phyloP scores from a whole-genome alignment of 768 basidiomycete species.

The Tulasnella sp. region DNA sequence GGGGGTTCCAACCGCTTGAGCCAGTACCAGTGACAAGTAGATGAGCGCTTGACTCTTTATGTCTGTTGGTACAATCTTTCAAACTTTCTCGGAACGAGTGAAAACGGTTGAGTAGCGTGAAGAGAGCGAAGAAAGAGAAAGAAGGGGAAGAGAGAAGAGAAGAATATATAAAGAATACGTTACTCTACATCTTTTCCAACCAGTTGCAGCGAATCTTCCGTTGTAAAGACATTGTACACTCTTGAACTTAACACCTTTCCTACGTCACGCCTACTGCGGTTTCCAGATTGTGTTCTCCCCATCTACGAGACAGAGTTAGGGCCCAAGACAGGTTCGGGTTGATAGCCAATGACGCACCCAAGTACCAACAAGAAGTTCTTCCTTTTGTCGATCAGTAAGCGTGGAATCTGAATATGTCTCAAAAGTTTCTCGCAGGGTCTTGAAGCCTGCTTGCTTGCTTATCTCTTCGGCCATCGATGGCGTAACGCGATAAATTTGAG shows the following conservation, averaged over 20 bases:
- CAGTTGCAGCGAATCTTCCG: slow-evolving; percentile 6
- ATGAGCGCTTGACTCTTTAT: background rate
- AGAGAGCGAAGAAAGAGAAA: too few relatives aligned
- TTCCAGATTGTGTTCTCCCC: background rate
- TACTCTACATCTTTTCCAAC: slow-evolving; percentile 14
- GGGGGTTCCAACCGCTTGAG: background rate
- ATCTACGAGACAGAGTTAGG: slow-evolving; percentile 5
- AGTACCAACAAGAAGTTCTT: slow-evolving; percentile 15
- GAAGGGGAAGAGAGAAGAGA: too few relatives aligned
- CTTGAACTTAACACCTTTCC: slow-evolving; percentile 7
- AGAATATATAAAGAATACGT: background rate
- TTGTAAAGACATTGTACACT: slow-evolving; percentile 14
- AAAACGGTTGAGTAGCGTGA: too few relatives aligned
- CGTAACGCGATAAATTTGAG: slow-evolving; percentile 23
- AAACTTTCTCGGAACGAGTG: background rate
- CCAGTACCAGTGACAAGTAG: background rate
- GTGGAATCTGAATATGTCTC: slow-evolving; percentile 20
- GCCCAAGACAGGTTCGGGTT: background rate
- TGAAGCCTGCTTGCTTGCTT: background rate
- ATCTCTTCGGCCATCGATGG: slow-evolving; percentile 8
- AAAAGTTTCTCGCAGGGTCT: slow-evolving; percentile 13
- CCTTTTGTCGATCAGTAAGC: slow-evolving; percentile 13
- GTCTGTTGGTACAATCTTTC: background rate
- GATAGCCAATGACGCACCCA: background rate
- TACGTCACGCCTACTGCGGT: background rate